These are phyloP conservation scores for Aspergillus viridinutans DNA, from an alignment of 2,329 filamentous ascomycete genomes.

Conservation along the genomic window DNA sequence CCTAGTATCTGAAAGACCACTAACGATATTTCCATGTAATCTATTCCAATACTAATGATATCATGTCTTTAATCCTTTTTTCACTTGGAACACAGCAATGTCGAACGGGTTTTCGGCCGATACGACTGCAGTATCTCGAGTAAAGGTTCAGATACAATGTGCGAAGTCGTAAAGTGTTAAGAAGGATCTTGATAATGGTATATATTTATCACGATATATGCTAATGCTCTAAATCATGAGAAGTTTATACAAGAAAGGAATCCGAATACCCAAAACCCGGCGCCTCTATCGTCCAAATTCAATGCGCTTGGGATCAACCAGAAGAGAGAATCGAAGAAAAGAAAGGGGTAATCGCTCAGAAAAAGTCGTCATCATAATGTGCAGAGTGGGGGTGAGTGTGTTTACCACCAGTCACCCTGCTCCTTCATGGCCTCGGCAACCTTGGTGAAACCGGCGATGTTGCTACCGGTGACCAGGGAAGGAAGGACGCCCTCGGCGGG, in stretches of 20 bases:
- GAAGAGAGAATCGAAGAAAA: constrained; percentile 5
- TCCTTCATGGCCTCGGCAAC: constrained; percentile 91
- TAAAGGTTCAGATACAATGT: too few relatives aligned
- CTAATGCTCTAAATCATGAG: constrained; percentile 3
- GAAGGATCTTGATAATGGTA: constrained; percentile 3
- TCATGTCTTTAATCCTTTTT: too few relatives aligned
- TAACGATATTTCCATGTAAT: neutral
- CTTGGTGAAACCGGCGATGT: constrained; percentile 98
- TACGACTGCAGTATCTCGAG: too few relatives aligned
- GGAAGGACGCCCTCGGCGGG: constrained; percentile 78
- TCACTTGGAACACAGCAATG: too few relatives aligned
- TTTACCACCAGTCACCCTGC: constrained; percentile 87
- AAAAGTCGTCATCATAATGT: constrained; percentile 14
- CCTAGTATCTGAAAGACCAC: neutral
- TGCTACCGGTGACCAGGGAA: constrained; percentile 85
- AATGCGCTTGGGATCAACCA: constrained; percentile 13
- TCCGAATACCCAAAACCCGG: constrained; percentile 18
- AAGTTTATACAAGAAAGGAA: neutral
- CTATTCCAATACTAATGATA: neutral
- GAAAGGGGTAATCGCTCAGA: constrained; percentile 4
- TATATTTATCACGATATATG: constrained; percentile 4
- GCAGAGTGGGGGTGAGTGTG: constrained; percentile 2
- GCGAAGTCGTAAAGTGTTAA: neutral
- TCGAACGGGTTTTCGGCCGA: too few relatives aligned
- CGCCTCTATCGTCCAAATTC: constrained; percentile 27